phyloP scores from a whole-genome alignment of 768 basidiomycete species.

The Infundibulicybe gibba region DNA sequence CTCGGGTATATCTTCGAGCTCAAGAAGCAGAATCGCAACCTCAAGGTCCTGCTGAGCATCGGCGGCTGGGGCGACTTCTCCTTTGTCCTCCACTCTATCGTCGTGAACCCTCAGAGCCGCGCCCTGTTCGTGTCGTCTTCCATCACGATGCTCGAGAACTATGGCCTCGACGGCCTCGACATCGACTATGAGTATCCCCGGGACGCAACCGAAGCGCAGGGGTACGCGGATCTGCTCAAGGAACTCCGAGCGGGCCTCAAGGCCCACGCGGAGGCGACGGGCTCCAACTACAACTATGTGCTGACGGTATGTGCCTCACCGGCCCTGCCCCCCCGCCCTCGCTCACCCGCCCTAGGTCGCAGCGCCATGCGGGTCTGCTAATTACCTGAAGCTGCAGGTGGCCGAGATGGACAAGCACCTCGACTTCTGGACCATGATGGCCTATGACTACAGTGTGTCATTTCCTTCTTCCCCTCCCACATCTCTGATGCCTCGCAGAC shows the following conservation, averaged over 20 bases:
- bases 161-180: slow-evolving; percentile 92
- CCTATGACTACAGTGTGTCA: slow-evolving; percentile 73
- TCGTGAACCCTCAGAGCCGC: slow-evolving; percentile 61
- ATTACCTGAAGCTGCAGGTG: slow-evolving; percentile 77
- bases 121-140: slow-evolving; percentile 79
- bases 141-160: slow-evolving; percentile 81
- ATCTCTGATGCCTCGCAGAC: slow-evolving; percentile 33
- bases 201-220: slow-evolving; percentile 69
- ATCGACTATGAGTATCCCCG: slow-evolving; percentile 93
- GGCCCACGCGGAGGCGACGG: slow-evolving; percentile 54
- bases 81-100: slow-evolving; percentile 79
- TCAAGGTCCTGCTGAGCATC: slow-evolving; percentile 83
- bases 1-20: slow-evolving; percentile 90
- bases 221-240: slow-evolving; percentile 76
- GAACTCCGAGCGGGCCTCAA: slow-evolving; percentile 78
- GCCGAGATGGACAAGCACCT: slow-evolving; percentile 84
- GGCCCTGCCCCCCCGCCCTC: background rate
- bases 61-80: slow-evolving; percentile 98
- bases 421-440: slow-evolving; percentile 98
- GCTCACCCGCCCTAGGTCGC: slow-evolving; percentile 56
- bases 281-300: slow-evolving; percentile 59
- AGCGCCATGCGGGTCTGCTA: slow-evolving; percentile 86
- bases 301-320: slow-evolving; percentile 64
- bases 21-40: slow-evolving; percentile 80
- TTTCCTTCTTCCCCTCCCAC: background rate